Evolutionary conservation across 768 basidiomycete genomes (phyloP).

Genomic region (Asterophora parasitica): DNA sequence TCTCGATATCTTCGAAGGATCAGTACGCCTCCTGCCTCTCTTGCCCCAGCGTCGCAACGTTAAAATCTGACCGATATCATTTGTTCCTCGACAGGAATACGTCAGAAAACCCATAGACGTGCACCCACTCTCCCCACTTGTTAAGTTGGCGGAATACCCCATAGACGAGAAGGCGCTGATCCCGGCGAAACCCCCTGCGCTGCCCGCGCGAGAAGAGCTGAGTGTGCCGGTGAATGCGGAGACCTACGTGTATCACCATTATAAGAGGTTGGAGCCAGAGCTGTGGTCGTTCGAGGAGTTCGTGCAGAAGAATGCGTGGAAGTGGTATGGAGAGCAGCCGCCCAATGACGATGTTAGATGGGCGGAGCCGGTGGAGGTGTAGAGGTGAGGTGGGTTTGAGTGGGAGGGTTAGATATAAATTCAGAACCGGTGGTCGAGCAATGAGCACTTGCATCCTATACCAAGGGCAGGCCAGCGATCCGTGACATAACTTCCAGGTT

Average conservation of each 20-base stretch:
- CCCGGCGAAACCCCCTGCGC: constrained; percentile 36
- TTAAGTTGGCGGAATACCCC: constrained; percentile 27
- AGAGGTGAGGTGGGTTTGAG: constrained; percentile 15
- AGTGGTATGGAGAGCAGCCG: constrained; percentile 59
- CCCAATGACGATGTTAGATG: constrained; percentile 45
- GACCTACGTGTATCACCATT: constrained; percentile 66
- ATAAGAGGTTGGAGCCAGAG: constrained; percentile 43
- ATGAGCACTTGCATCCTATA: no score
- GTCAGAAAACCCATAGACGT: constrained; percentile 47
- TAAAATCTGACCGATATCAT: background rate
- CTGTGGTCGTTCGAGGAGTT: constrained; percentile 87
- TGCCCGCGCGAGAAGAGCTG: constrained; percentile 33
- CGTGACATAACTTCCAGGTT: no score
- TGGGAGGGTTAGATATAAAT: constrained; percentile 18
- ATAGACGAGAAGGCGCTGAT: constrained; percentile 31
- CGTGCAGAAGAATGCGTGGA: constrained; percentile 66
- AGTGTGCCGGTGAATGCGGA: constrained; percentile 41
- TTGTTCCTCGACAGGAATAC: constrained; percentile 58
- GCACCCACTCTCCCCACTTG: constrained; percentile 46
- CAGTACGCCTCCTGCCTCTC: constrained; percentile 37
- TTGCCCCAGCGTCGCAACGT: no score
- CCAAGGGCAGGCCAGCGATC: no score
- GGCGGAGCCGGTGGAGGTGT: constrained; percentile 39
- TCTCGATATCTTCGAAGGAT: constrained; percentile 81
- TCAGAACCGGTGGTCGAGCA: no score